Conservation (phyloP, 2,329 filamentous ascomycete species). For the Cladosporium phlei region DNA sequence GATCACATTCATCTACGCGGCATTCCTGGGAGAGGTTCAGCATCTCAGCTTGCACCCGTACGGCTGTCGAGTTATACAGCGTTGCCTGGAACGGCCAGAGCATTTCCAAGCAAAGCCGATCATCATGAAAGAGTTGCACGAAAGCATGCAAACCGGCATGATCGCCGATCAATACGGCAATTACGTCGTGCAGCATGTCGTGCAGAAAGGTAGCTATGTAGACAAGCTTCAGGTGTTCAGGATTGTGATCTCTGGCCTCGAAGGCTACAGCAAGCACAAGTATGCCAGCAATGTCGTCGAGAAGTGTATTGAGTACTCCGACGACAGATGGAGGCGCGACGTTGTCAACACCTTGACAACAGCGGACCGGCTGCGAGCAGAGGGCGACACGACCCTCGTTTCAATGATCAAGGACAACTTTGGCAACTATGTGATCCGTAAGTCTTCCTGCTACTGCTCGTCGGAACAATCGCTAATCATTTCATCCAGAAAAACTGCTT, state of each 20-base stretch:
- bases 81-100: slow-evolving; percentile 79
- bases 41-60: slow-evolving; percentile 73
- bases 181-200: slow-evolving; percentile 91
- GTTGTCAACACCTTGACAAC: slow-evolving; percentile 61
- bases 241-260: slow-evolving; percentile 65
- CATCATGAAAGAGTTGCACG: slow-evolving; percentile 75
- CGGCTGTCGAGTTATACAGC: slow-evolving; percentile 88
- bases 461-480: slow-evolving; percentile 16
- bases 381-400: slow-evolving; percentile 64
- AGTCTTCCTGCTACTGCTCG: slow-evolving; percentile 39
- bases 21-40: slow-evolving; percentile 70
- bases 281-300: slow-evolving; percentile 97
- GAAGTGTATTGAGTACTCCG: slow-evolving; percentile 74
- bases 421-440: slow-evolving; percentile 95
- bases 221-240: slow-evolving; percentile 70
- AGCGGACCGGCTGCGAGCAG: slow-evolving; percentile 49
- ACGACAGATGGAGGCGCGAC: slow-evolving; percentile 60
- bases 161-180: slow-evolving; percentile 90
- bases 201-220: slow-evolving; percentile 67
- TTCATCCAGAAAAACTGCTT: slow-evolving; percentile 69
- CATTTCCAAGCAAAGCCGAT: slow-evolving; percentile 60
- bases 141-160: slow-evolving; percentile 60
- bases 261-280: slow-evolving; percentile 85
- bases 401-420: slow-evolving; percentile 83
- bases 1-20: slow-evolving; percentile 79